Conservation (phyloP, 805 yeast genomes). For the Lipomyces kockii region DNA sequence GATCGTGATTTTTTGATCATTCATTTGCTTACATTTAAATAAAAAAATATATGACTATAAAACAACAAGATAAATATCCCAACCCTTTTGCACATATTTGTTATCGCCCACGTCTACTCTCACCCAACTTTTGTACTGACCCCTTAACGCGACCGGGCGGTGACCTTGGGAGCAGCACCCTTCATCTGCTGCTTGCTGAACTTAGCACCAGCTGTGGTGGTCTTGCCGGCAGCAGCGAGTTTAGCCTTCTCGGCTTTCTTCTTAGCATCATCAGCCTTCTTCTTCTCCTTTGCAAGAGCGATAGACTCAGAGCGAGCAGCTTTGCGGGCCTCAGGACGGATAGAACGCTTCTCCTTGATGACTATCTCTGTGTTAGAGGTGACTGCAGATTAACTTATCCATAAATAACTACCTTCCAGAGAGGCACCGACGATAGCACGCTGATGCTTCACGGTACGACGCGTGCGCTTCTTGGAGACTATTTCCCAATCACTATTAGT, state of each 20-base stretch:
- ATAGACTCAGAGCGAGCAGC: constrained; percentile 93
- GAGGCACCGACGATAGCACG: constrained; percentile 99
- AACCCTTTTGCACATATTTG: background rate
- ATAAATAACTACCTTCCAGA: constrained; percentile 57
- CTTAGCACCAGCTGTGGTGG: constrained; percentile 64
- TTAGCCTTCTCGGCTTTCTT: constrained; percentile 94
- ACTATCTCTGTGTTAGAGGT: constrained; percentile 47
- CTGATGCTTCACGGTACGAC: constrained; percentile 97
- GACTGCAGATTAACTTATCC: background rate
- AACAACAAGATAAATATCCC: constrained; percentile 5
- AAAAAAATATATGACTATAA: constrained; percentile 2
- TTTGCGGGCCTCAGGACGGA: constrained; percentile 97
- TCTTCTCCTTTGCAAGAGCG: constrained; percentile 54
- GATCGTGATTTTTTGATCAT: background rate
- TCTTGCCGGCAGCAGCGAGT: constrained; percentile 54
- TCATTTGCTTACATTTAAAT: constrained; percentile 1
- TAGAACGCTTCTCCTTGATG: constrained; percentile 95
- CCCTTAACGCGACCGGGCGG: constrained; percentile 92
- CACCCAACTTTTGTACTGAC: background rate
- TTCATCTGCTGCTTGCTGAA: constrained; percentile 95
- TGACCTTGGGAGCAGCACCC: constrained; percentile 98
- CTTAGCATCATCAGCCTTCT: constrained; percentile 88
- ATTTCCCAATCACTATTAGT: background rate
- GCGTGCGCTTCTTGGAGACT: constrained; percentile 91
- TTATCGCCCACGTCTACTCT: background rate